A percentile compares a stretch with the other conserved stretches of the same genome.
Conservation (phyloP, 2,329 filamentous ascomycete genomes). For the Thielaviopsis populi region DNA sequence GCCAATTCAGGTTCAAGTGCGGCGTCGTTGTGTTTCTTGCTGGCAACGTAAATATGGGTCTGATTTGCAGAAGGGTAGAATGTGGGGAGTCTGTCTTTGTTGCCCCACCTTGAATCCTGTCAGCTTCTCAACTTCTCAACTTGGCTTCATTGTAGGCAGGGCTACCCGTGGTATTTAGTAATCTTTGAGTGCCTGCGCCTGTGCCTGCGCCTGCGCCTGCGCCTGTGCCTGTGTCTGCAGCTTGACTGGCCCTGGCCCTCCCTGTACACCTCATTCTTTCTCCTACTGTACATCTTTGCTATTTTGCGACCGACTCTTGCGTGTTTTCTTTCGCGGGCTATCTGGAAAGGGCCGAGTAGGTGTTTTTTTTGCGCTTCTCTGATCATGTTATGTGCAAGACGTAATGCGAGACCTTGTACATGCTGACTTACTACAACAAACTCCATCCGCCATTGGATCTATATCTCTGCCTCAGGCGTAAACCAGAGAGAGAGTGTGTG, state of each 20-base stretch:
- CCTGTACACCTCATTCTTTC: no score
- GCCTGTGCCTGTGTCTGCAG: not conserved
- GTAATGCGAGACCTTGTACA: no score
- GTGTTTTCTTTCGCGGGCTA: not conserved
- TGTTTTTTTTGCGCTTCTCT: no score
- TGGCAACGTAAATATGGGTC: slow-evolving; percentile 5
- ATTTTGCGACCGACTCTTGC: not conserved
- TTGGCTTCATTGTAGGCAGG: not conserved
- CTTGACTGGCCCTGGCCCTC: no score
- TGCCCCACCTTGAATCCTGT: not conserved
- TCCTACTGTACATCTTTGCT: not conserved
- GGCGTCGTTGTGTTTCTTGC: not conserved
- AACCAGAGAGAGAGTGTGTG: no score
- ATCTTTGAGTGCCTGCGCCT: not conserved
- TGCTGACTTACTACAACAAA: no score
- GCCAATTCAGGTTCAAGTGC: not conserved
- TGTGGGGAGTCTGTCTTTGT: not conserved
- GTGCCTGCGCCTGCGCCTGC: not conserved
- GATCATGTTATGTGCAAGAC: no score
- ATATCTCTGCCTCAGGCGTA: no score
- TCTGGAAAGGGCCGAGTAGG: not conserved
- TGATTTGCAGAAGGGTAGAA: not conserved
- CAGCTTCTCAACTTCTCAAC: not conserved
- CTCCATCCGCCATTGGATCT: no score
- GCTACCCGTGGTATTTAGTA: not conserved